Evolutionary conservation across 169 alveolate species (phyloP).

Genomic region (Plasmodium vivax): DNA sequence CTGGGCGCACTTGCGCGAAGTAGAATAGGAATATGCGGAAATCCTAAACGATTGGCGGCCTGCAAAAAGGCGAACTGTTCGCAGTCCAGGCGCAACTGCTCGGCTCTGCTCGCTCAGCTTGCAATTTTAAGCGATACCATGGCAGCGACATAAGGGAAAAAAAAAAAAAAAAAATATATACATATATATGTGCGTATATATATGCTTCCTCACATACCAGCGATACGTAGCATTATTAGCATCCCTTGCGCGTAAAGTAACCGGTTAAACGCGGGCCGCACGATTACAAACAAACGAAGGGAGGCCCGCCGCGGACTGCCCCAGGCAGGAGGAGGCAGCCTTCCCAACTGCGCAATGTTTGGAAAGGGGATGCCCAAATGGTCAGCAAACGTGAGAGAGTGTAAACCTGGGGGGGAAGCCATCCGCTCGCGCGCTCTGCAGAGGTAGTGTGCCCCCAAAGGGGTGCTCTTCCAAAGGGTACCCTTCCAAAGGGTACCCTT

Average conservation of each 20-base stretch:
- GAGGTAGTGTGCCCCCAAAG: not conserved
- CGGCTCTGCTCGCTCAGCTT: not conserved
- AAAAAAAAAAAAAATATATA: not conserved
- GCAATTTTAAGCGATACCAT: not conserved
- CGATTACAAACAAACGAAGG: not conserved
- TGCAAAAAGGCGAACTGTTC: not conserved
- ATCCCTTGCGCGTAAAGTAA: not conserved
- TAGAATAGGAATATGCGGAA: conserved; percentile 63
- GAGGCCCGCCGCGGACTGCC: not conserved
- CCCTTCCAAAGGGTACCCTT: not conserved
- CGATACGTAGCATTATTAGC: not conserved
- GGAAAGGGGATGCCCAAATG: not conserved
- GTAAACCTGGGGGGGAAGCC: not conserved
- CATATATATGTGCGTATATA: too few species aligned
- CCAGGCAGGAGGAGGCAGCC: not conserved
- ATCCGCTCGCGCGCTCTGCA: not conserved
- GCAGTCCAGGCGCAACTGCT: not conserved
- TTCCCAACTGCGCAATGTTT: not conserved
- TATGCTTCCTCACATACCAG: not conserved
- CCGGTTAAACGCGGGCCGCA: not conserved
- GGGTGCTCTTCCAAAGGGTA: not conserved
- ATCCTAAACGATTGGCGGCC: conserved; percentile 30
- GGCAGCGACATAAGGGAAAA: not conserved
- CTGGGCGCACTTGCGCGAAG: conserved; percentile 38
- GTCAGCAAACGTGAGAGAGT: not conserved